These are phyloP conservation scores for Trypanosoma boissoni DNA, from an alignment of 208 protist genomes.

Conservation along the genomic window DNA sequence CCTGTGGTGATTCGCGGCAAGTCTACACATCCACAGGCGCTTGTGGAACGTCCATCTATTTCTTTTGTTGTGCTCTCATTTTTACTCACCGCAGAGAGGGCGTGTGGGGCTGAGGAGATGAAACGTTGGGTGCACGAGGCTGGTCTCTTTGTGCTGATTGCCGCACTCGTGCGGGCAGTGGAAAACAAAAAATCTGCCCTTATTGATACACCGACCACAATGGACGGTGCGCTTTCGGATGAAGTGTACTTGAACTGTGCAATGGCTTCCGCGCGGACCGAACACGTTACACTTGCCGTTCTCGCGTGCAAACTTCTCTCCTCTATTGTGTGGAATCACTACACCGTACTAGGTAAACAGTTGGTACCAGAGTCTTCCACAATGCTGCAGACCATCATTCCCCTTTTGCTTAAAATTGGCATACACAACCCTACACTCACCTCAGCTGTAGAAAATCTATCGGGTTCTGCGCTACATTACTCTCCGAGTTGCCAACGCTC, in stretches of 20 bases:
- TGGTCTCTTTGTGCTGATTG: constrained; percentile 28
- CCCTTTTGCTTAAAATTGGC: constrained; percentile 52
- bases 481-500: constrained; percentile 39
- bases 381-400: constrained; percentile 37
- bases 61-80: constrained; percentile 48
- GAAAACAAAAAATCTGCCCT: constrained; percentile 39
- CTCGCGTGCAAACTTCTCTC: constrained; percentile 68
- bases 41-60: constrained; percentile 51
- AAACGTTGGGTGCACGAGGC: constrained; percentile 33
- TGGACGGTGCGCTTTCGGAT: constrained; percentile 66
- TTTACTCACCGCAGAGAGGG: constrained; percentile 39
- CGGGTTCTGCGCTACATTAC: constrained; percentile 58
- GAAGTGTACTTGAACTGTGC: constrained; percentile 74
- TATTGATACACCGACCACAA: constrained; percentile 54
- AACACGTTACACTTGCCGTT: constrained; percentile 49
- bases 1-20: neutral
- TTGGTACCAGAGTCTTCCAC: constrained; percentile 19
- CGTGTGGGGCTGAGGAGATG: constrained; percentile 17
- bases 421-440: constrained; percentile 72
- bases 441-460: constrained; percentile 32
- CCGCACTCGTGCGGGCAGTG: constrained; percentile 35
- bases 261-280: constrained; percentile 36
- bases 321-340: constrained; percentile 38
- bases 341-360: constrained; percentile 13
- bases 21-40: neutral